Percentiles rank a stretch among this genome's conserved stretches.
Evolutionary conservation across 78 protist species (phyloP).

Genomic region (Dictyostelium intermedium): DNA sequence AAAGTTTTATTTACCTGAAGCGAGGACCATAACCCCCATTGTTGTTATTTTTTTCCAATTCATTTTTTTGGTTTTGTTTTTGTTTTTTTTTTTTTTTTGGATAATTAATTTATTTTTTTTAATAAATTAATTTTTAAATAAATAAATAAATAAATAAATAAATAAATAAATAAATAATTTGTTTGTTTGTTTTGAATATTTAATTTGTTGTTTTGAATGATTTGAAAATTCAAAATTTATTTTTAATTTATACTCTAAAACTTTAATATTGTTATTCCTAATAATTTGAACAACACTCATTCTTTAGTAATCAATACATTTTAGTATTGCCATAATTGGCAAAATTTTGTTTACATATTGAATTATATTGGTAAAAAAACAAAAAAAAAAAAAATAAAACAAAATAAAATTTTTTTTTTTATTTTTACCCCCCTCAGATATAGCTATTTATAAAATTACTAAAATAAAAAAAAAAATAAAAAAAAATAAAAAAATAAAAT

Average conservation of each 20-base stretch:
- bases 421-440: no score
- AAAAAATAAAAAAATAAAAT: not conserved
- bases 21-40: not conserved
- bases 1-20: not conserved
- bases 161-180: conserved; percentile 16
- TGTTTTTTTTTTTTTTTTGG: not conserved
- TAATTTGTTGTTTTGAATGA: not conserved
- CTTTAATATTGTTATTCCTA: not conserved
- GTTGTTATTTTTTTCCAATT: not conserved
- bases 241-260: not conserved
- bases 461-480: not conserved
- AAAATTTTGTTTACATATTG: not conserved
- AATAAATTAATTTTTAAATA: not conserved
- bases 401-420: not conserved
- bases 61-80: not conserved
- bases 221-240: not conserved
- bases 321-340: not conserved
- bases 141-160: not conserved
- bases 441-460: no score
- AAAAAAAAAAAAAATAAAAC: not conserved
- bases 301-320: not conserved
- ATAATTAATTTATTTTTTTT: not conserved
- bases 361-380: not conserved
- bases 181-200: not conserved
- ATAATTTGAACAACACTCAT: not conserved